Conservation (phyloP, 2,329 filamentous ascomycete species). For the Pseudogymnoascus sp. region DNA sequence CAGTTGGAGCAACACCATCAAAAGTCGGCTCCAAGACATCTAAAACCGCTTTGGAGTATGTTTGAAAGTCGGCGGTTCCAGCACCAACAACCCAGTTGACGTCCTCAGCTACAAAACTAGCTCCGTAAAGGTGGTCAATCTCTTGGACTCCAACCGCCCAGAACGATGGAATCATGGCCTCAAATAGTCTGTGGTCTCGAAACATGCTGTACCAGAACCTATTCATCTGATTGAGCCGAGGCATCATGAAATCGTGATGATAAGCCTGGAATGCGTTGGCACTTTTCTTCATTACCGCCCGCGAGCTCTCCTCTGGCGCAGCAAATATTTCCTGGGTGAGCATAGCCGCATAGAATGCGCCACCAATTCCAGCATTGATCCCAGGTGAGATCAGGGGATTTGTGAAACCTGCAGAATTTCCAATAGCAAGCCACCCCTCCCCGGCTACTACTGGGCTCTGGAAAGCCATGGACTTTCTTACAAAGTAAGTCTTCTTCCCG, state of each 20-base stretch:
- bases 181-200: background rate
- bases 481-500: background rate
- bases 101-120: background rate
- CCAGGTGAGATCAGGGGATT: constrained; percentile 26
- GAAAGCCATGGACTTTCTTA: constrained; percentile 11
- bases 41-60: background rate
- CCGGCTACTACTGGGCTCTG: constrained; percentile 23
- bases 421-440: constrained; percentile 24
- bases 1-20: background rate
- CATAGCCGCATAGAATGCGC: background rate
- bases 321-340: background rate
- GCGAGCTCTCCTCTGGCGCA: background rate
- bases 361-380: constrained; percentile 20
- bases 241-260: background rate
- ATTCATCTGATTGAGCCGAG: background rate
- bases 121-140: background rate
- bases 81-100: background rate
- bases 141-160: background rate
- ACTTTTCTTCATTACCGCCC: background rate
- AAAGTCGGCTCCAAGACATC: background rate
- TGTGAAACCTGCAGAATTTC: constrained; percentile 26
- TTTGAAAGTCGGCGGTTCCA: background rate
- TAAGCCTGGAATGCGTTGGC: background rate
- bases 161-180: background rate
- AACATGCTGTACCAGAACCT: background rate